Base-by-base conservation (phyloP, 2,329 filamentous ascomycete genomes). In the Metarhizium rileyi region DNA sequence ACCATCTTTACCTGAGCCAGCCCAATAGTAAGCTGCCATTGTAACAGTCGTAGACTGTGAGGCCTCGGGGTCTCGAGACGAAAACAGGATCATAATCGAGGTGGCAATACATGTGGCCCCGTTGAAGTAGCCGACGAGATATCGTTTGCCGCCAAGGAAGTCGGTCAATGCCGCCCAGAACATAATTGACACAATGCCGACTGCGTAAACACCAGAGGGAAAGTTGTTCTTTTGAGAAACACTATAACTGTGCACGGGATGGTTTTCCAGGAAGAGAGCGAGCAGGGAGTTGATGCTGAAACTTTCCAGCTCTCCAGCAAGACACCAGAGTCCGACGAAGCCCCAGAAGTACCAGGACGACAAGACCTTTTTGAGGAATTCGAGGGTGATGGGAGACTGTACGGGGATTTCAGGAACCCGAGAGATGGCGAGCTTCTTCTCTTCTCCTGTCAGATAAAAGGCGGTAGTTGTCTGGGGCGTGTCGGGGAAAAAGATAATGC, bases 151-250 rank as follows among this genome's bases (percentile, higher is more conserved):
- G 9, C 73, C 72, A 26, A 81, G 63, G 49, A 80, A 78, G 59
- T 87, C 84, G 0, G 84, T 87, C 22, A 86, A 60, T 0, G 81
- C 81, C 0, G 83, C 82, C 78, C 81, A 87, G 66, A 86, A 83
- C 0, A 87, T 65, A 0, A 84, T 87, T 0, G 76, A 77, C 0
- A 74, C 61, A 33, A 81, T 81, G 2, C 77, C 78, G 0, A 75
- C 71, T 0, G 76, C 78, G 0, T 78, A 71, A 0, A 81, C 73
- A 2, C 76, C 77, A 0, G 77, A 74, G 0, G 77, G 77, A 45
- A 80, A 80, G 55, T 78, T 75, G 56, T 80, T 81, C 10, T 75
- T 68, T 54, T 80, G 73, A 0, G 68, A 46, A 0, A 77, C 66
- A 0, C 67, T 65, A 57, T 76, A 78, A 14, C 59, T 58, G 20